Evolutionary conservation across 192 early-diverging fungal genomes (phyloP), one percentile per base, ranked within the genome.

Genomic region (Lobosporangium transversale): DNA sequence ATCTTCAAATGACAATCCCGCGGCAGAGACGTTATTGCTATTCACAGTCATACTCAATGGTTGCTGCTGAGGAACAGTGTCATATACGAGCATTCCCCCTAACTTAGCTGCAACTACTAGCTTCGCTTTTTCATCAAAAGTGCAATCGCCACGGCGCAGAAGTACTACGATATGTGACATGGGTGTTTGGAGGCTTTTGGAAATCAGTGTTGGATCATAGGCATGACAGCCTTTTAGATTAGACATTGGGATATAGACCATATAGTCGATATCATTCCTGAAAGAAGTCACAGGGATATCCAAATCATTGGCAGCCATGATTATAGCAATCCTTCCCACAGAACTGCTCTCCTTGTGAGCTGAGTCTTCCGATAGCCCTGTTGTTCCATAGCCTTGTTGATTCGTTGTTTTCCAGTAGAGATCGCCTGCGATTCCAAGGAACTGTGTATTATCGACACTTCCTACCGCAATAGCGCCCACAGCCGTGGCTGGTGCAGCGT

Each of bases 91-190:
- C 36, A 84, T 67, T 1, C 90, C 92, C 12, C 92, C 92, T 1
- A 73, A 23, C 17, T 59, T 63, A 15, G 88, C 85, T 3, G 17
- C 62, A 21, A 71, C 67, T 4, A 84, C 86, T 33, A 78, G 64
- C 0, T 45, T 50, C 1, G 88, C 83, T 78, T 94, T 94, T 17
- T 84, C 82, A 7, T 66, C 81, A 71, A 92, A 91, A 1, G 82
- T 85, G 63, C 93, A 94, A 31, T 56, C 70, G 2, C 92, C 92
- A 42, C 92, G 88, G 43, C 83, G 85, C 37, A 93, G 63, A n/a
- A 94, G 66, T n/a, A 81, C 81, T n/a, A 90, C 80, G 24, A 73
- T 59, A 50, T 85, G 74, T 10, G 81, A 81, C 0, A 49, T 53
- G 29, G 88, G 57, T 24, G 53, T 59, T 1, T 54, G 40, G 10